Evolutionary conservation across 2,329 filamentous ascomycete genomes (phyloP).

Genomic region (Elsinoe necatrix): DNA sequence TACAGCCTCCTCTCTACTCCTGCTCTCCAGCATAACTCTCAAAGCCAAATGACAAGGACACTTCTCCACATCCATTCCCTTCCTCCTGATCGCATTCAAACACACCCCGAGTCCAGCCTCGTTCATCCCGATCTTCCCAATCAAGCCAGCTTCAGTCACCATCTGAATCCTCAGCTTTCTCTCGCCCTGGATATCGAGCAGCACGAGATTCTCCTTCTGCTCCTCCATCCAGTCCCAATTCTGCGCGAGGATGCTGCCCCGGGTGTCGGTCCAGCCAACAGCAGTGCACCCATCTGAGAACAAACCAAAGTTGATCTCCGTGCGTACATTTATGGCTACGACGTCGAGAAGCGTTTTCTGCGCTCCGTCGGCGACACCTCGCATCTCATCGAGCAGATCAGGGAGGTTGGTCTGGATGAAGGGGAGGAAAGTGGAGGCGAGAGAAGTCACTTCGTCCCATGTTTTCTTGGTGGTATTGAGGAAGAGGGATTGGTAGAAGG

Average conservation of each 20-base stretch:
- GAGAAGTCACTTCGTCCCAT: slow-evolving; percentile 39
- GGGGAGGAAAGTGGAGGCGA: slow-evolving; percentile 41
- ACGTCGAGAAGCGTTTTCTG: slow-evolving; percentile 41
- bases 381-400: slow-evolving; percentile 38
- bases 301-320: slow-evolving; percentile 50
- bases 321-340: slow-evolving; percentile 50
- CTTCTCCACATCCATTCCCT: slow-evolving; percentile 43
- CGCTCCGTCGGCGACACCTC: slow-evolving; percentile 47
- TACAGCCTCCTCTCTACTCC: slow-evolving; percentile 41
- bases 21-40: slow-evolving; percentile 46
- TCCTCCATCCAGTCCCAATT: slow-evolving; percentile 54
- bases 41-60: slow-evolving; percentile 56
- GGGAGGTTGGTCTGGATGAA: slow-evolving; percentile 38
- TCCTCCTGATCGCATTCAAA: slow-evolving; percentile 54
- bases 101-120: slow-evolving; percentile 49
- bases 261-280: slow-evolving; percentile 36
- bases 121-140: slow-evolving; percentile 61
- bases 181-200: slow-evolving; percentile 38
- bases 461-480: slow-evolving; percentile 37
- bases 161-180: slow-evolving; percentile 44
- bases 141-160: slow-evolving; percentile 53
- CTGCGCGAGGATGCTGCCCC: slow-evolving; percentile 40
- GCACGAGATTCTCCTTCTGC: slow-evolving; percentile 44
- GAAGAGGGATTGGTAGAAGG: slow-evolving; percentile 43
- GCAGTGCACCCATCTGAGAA: slow-evolving; percentile 52